Conservation (phyloP, 176 grass and related monocot species). For the Oryza australiensis region DNA sequence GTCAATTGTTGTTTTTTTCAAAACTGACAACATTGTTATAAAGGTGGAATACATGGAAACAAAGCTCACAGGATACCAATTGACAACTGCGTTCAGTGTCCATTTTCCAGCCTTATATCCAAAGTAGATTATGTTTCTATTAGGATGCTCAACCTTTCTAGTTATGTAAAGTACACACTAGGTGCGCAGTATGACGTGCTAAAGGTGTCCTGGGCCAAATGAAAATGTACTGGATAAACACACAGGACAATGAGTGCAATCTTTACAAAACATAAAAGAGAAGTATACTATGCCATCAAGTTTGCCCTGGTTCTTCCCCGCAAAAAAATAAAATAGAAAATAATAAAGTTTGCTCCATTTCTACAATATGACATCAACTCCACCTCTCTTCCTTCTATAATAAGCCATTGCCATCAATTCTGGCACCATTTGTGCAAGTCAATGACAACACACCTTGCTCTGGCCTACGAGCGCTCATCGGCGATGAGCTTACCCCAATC, state of each 20-base stretch:
- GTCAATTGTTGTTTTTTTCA: neutral
- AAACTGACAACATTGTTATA: neutral
- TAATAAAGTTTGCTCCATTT: no score
- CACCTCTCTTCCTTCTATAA: no score
- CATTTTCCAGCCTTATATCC: conserved; percentile 12
- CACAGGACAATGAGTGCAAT: neutral
- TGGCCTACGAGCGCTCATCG: neutral
- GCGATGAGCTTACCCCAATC: neutral
- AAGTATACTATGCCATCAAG: no score
- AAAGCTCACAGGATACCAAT: conserved; percentile 11
- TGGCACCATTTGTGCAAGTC: no score
- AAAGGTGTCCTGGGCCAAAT: conserved; percentile 9
- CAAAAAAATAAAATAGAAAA: no score
- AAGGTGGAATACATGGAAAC: conserved; percentile 1
- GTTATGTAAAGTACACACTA: conserved; percentile 9
- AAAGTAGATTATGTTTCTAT: conserved; percentile 10
- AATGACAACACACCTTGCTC: no score
- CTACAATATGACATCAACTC: no score
- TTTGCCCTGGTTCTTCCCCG: no score
- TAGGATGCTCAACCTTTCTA: neutral
- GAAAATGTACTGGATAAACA: neutral
- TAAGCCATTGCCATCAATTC: no score
- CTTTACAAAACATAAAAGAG: neutral
- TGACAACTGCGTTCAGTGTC: neutral
- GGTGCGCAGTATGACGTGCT: neutral